Conservation (phyloP, 495 filamentous ascomycete genomes). For the Aspergillus affinis region DNA sequence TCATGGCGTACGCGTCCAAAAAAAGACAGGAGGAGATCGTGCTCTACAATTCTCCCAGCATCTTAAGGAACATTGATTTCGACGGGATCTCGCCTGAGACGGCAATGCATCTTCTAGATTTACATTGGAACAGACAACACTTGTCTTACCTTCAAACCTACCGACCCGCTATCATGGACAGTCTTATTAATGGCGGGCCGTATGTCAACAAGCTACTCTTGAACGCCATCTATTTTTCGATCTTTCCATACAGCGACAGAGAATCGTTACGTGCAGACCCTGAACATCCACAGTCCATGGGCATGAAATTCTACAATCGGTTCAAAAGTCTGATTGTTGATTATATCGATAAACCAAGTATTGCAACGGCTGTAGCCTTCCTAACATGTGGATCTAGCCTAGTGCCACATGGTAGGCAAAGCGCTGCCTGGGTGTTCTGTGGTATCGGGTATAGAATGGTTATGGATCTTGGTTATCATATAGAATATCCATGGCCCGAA, state of each 20-base stretch:
- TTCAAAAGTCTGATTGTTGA: slow-evolving; percentile 15
- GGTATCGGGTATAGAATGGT: slow-evolving; percentile 35
- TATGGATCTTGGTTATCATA: slow-evolving; percentile 34
- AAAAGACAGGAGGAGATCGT: not conserved
- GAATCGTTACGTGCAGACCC: slow-evolving; percentile 1
- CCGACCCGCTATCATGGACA: slow-evolving; percentile 34
- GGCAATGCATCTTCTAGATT: slow-evolving; percentile 30
- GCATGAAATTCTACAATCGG: slow-evolving; percentile 17
- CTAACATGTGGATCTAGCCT: slow-evolving; percentile 16
- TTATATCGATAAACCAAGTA: slow-evolving; percentile 17
- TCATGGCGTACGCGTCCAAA: not conserved
- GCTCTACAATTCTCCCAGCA: slow-evolving; percentile 4
- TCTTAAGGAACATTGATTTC: slow-evolving; percentile 25
- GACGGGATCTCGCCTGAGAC: slow-evolving; percentile 31
- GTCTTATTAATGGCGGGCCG: slow-evolving; percentile 30
- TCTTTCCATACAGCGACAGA: slow-evolving; percentile 18
- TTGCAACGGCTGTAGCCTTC: slow-evolving; percentile 18
- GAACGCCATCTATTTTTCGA: slow-evolving; percentile 33
- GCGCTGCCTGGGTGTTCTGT: slow-evolving; percentile 21
- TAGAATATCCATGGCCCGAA: slow-evolving; percentile 12
- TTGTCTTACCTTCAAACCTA: slow-evolving; percentile 26
- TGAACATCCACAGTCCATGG: slow-evolving; percentile 6
- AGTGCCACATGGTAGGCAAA: slow-evolving; percentile 18
- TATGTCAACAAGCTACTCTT: slow-evolving; percentile 35
- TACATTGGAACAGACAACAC: slow-evolving; percentile 35